Evolutionary conservation across 169 alveolate species (phyloP).

Genomic region (Cryptosporidium sp.): DNA sequence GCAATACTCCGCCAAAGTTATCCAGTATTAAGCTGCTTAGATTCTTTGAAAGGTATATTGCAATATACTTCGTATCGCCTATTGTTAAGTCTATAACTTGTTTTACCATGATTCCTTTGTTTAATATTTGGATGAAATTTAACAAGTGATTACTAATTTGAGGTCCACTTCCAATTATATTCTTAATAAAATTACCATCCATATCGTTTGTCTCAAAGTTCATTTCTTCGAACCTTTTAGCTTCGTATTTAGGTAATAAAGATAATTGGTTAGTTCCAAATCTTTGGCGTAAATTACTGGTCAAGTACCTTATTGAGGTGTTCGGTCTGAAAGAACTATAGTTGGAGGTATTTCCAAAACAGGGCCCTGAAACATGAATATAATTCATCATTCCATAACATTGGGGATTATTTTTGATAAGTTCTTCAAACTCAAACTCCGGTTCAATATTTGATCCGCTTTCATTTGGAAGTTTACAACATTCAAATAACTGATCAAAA

Average conservation of each 20-base stretch:
- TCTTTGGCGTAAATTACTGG: slow-evolving; percentile 37
- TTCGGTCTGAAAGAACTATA: slow-evolving; percentile 37
- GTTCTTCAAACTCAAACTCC: slow-evolving; percentile 1
- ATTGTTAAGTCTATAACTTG: slow-evolving; percentile 27
- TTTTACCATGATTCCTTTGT: slow-evolving; percentile 44
- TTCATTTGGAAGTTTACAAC: background rate
- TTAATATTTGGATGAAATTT: slow-evolving; percentile 10
- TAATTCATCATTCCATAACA: background rate
- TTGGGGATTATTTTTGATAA: background rate
- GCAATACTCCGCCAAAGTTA: slow-evolving; percentile 58
- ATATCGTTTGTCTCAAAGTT: background rate
- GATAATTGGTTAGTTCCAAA: slow-evolving; percentile 46
- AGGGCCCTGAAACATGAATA: background rate
- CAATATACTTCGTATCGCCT: slow-evolving; percentile 47
- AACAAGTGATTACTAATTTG: background rate
- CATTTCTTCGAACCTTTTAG: background rate
- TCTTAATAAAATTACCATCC: background rate
- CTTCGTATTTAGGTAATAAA: slow-evolving; percentile 41
- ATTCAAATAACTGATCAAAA: slow-evolving; percentile 5
- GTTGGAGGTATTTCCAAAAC: background rate
- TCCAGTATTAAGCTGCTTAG: slow-evolving; percentile 27
- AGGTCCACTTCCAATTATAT: background rate
- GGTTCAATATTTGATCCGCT: background rate
- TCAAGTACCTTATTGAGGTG: slow-evolving; percentile 44
- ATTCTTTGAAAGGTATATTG: slow-evolving; percentile 53